Evolutionary conservation across 768 basidiomycete species (phyloP).

Genomic region (Xerocomellus dryophilus): DNA sequence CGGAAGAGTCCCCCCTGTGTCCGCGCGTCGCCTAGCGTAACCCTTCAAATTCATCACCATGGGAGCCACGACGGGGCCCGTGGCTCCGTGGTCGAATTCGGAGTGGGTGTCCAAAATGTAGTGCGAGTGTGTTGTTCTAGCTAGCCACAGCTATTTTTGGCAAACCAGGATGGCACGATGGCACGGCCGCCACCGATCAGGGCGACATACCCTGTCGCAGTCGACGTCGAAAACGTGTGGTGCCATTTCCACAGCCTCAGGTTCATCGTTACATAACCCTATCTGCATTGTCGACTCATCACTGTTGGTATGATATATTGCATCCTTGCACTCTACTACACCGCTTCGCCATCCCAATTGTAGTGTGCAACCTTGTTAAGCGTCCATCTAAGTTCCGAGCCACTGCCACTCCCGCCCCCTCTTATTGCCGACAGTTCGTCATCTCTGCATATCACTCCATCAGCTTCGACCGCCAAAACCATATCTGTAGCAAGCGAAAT

Average conservation of each 20-base stretch:
- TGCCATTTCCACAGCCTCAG: constrained; percentile 11
- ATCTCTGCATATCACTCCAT: constrained; percentile 74
- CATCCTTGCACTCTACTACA: constrained; percentile 2
- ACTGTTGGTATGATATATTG: neutral
- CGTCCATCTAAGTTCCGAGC: constrained; percentile 72
- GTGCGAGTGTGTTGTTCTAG: neutral
- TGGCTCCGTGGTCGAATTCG: constrained; percentile 15
- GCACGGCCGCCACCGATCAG: constrained; percentile 21
- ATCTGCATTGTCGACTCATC: too few species aligned
- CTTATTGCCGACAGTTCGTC: constrained; percentile 43
- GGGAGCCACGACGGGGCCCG: constrained; percentile 16
- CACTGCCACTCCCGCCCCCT: constrained; percentile 44
- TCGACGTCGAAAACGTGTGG: constrained; percentile 31
- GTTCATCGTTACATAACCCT: too few species aligned
- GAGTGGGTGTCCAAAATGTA: neutral
- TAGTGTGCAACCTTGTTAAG: constrained; percentile 64
- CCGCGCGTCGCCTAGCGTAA: constrained; percentile 9
- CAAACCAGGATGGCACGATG: neutral
- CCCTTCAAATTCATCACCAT: constrained; percentile 24
- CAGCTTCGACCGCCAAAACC: constrained; percentile 68
- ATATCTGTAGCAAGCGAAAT: constrained; percentile 76
- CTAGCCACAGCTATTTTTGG: constrained; percentile 6
- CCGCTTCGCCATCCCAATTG: constrained; percentile 66
- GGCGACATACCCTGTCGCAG: neutral
- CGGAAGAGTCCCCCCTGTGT: neutral